Conservation (phyloP, 2,329 filamentous ascomycete genomes). For the Exophiala dermatitidis region DNA sequence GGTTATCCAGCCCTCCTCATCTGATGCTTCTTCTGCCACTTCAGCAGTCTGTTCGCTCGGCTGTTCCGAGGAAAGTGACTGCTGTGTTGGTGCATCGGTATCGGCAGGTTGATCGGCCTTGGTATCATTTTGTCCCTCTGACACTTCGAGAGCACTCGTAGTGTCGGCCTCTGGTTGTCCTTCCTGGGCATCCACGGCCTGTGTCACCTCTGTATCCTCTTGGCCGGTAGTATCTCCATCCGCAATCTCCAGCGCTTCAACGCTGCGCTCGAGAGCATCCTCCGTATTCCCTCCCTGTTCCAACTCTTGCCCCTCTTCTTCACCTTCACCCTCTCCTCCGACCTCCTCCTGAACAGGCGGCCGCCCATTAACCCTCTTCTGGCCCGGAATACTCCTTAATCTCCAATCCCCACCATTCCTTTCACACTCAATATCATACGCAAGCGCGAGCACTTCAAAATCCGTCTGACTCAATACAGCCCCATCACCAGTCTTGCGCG, state of each 20-base stretch:
- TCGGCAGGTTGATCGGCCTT: too few species aligned
- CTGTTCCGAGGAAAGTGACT: background rate
- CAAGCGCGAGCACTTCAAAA: constrained; percentile 79
- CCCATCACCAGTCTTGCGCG: constrained; percentile 80
- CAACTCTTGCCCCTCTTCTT: constrained; percentile 13
- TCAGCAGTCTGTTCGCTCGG: constrained; percentile 24
- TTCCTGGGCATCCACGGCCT: too few species aligned
- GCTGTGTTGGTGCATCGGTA: background rate
- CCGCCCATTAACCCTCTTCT: constrained; percentile 68
- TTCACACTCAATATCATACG: constrained; percentile 92
- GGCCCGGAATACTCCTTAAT: constrained; percentile 67
- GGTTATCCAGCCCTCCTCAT: constrained; percentile 80
- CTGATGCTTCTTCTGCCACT: constrained; percentile 28
- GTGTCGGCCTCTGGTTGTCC: too few species aligned
- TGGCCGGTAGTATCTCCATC: too few species aligned
- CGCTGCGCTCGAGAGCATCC: too few species aligned
- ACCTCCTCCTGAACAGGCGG: constrained; percentile 41
- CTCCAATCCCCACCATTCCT: constrained; percentile 84
- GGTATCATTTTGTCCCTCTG: too few species aligned
- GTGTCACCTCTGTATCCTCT: too few species aligned
- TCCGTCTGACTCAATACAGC: constrained; percentile 82
- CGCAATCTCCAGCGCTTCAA: too few species aligned
- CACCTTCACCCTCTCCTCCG: constrained; percentile 21
- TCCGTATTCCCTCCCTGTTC: background rate
- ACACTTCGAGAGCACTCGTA: too few species aligned